Conservation (phyloP, 495 filamentous ascomycete species). For the Tuber microsphaerosporum region DNA sequence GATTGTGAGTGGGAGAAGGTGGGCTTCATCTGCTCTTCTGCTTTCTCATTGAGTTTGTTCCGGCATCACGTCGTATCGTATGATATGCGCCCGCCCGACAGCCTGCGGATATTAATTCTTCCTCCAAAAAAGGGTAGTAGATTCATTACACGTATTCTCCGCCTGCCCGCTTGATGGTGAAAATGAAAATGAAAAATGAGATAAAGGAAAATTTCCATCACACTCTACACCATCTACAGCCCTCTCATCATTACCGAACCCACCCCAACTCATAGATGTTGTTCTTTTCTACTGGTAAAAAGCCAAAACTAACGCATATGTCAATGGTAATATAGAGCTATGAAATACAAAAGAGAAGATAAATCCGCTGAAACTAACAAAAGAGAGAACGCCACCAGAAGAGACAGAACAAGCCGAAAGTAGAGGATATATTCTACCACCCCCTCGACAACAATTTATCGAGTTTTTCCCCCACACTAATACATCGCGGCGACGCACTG, state of each 20-base stretch:
- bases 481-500: background rate
- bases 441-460: background rate
- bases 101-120: background rate
- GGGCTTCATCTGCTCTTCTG: background rate
- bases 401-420: background rate
- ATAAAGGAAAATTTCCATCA: background rate
- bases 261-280: background rate
- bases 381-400: background rate
- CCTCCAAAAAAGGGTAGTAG: background rate
- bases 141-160: background rate
- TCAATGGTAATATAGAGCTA: background rate
- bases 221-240: background rate
- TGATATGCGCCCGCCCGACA: background rate
- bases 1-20: background rate
- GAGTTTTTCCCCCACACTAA: background rate
- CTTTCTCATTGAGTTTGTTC: background rate
- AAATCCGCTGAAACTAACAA: background rate
- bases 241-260: background rate
- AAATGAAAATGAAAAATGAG: background rate
- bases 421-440: background rate
- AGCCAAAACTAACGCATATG: background rate
- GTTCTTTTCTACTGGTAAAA: background rate
- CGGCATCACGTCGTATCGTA: background rate
- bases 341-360: slow-evolving; percentile 1
- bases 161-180: background rate